A percentile compares a stretch with the other conserved stretches of the same genome.
These are phyloP conservation scores for Saussurea involucrata DNA, from an alignment of 129 eudicot genomes.

Conservation along the genomic window DNA sequence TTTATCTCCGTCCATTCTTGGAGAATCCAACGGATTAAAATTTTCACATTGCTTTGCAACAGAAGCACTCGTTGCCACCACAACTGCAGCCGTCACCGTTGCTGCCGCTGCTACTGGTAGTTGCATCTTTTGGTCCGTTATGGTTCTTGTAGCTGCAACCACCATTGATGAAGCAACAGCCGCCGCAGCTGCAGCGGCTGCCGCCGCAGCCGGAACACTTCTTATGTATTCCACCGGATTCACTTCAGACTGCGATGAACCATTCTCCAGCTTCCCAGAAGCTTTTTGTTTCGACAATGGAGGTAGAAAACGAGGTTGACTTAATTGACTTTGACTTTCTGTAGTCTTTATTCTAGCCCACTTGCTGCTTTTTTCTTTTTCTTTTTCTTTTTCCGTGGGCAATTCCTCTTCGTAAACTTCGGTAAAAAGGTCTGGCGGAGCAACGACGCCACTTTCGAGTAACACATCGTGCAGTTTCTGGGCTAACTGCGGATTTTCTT, in stretches of 20 bases:
- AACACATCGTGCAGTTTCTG: slow-evolving; percentile 93
- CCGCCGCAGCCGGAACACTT: slow-evolving; percentile 84
- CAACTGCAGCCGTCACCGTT: slow-evolving; percentile 79
- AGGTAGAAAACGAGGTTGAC: slow-evolving; percentile 51
- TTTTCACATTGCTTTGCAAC: slow-evolving; percentile 53
- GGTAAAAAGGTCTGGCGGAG: slow-evolving; percentile 79
- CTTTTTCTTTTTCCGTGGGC: slow-evolving; percentile 11
- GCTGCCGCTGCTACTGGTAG: slow-evolving; percentile 90
- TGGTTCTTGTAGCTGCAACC: slow-evolving; percentile 51
- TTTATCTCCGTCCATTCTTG: slow-evolving; percentile 39
- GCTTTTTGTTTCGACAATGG: slow-evolving; percentile 35
- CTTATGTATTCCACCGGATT: slow-evolving; percentile 29
- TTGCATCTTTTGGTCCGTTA: slow-evolving; percentile 38
- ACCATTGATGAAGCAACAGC: slow-evolving; percentile 91
- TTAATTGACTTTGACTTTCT: slow-evolving; percentile 24
- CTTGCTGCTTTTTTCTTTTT: slow-evolving; percentile 26
- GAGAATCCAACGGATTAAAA: slow-evolving; percentile 17
- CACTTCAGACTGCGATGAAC: slow-evolving; percentile 32
- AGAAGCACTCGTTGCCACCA: slow-evolving; percentile 68
- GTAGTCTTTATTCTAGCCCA: slow-evolving; percentile 14
- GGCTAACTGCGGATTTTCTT: slow-evolving; percentile 92
- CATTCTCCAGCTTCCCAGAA: not conserved
- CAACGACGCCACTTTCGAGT: slow-evolving; percentile 92
- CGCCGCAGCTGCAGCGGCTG: slow-evolving; percentile 90
- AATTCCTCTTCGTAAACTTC: slow-evolving; percentile 57